Conservation (phyloP, 1,139 yeast species). For the Zygoascus sp. region DNA sequence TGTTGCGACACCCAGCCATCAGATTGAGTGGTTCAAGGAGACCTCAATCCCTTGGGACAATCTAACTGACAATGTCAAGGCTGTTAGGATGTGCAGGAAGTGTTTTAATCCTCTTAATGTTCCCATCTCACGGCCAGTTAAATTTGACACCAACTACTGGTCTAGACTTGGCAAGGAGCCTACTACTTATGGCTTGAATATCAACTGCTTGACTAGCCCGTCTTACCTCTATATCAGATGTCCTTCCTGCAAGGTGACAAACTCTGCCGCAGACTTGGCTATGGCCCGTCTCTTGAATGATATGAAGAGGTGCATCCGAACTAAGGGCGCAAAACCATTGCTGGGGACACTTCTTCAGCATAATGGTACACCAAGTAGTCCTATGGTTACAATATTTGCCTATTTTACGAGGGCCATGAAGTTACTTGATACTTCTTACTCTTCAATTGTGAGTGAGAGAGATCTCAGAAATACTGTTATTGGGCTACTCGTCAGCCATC, state of each 20-base stretch:
- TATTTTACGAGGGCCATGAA: neutral
- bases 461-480: neutral
- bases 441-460: neutral
- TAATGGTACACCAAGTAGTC: neutral
- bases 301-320: neutral
- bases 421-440: neutral
- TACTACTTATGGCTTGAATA: neutral
- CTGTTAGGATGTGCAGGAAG: neutral
- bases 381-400: neutral
- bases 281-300: neutral
- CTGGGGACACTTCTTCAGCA: constrained; percentile 5
- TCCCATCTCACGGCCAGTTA: neutral
- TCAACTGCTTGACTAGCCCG: neutral
- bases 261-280: neutral
- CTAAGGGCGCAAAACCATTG: neutral
- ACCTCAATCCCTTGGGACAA: constrained; percentile 2
- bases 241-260: neutral
- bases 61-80: neutral
- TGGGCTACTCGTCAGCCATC: neutral
- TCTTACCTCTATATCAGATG: neutral
- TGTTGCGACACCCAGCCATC: neutral
- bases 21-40: neutral
- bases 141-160: neutral
- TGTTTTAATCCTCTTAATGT: neutral
- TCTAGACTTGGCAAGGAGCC: no score